Conservation (phyloP, 2,329 filamentous ascomycete genomes). For the Alternaria triticina region DNA sequence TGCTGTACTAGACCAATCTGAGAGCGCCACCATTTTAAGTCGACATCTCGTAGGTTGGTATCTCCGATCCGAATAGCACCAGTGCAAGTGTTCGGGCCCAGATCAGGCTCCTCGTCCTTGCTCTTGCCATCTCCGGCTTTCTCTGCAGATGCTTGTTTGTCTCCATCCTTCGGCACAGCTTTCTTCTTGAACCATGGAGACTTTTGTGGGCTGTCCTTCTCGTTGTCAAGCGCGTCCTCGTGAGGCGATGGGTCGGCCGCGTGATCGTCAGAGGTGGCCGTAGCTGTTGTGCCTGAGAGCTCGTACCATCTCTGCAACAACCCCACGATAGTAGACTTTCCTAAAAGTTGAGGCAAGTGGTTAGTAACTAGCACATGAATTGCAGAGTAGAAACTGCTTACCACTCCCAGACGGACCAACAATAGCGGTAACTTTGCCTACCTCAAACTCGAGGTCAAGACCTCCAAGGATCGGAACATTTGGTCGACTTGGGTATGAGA, state of each 20-base stretch:
- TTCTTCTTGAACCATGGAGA: slow-evolving; percentile 15
- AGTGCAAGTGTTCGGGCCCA: slow-evolving; percentile 42
- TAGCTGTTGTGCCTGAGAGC: slow-evolving; percentile 45
- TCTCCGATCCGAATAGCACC: slow-evolving; percentile 39
- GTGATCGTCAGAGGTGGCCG: background rate
- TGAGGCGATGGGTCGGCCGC: background rate
- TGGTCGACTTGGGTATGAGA: slow-evolving; percentile 57
- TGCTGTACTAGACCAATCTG: slow-evolving; percentile 54
- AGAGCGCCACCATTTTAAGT: slow-evolving; percentile 54
- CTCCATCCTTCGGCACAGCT: slow-evolving; percentile 9
- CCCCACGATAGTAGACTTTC: slow-evolving; percentile 77
- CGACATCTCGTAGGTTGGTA: slow-evolving; percentile 37
- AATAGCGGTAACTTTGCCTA: slow-evolving; percentile 74
- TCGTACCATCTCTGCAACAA: slow-evolving; percentile 76
- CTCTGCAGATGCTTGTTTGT: background rate
- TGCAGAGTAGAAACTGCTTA: background rate
- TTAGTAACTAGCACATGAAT: background rate
- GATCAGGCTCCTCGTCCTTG: slow-evolving; percentile 23
- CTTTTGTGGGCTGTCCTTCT: slow-evolving; percentile 19
- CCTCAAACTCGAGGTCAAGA: slow-evolving; percentile 64
- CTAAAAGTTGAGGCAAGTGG: slow-evolving; percentile 49
- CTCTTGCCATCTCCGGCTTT: slow-evolving; percentile 4
- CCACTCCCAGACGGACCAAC: slow-evolving; percentile 66
- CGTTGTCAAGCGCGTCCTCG: background rate
- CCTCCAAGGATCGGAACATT: slow-evolving; percentile 68